phyloP scores from a whole-genome alignment of 2,329 filamentous ascomycete genomes.

The Diaporthe citriasiana region DNA sequence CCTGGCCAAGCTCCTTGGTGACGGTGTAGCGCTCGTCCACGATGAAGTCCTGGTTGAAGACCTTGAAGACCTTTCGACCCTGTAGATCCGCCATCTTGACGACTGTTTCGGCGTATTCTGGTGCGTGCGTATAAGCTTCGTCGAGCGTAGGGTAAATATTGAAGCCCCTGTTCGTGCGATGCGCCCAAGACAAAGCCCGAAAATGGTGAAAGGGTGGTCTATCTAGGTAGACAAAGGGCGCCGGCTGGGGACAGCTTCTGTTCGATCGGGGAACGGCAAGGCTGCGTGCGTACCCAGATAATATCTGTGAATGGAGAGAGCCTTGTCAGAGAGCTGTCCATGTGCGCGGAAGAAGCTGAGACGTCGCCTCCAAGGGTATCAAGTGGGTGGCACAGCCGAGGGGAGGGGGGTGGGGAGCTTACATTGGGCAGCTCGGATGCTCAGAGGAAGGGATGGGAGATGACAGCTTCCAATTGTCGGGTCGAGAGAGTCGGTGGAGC shows the following conservation, averaged over 20 bases:
- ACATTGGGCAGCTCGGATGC: conserved; percentile 21
- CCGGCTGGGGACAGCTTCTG: conserved; percentile 7
- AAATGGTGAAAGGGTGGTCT: conserved; percentile 22
- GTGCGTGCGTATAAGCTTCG: background rate
- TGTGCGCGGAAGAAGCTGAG: conserved; percentile 4
- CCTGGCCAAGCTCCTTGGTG: conserved; percentile 98
- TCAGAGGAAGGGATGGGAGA: background rate
- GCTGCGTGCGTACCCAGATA: conserved; percentile 1
- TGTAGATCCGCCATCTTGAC: conserved; percentile 53
- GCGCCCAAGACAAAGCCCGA: conserved; percentile 16
- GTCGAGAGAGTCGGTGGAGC: conserved; percentile 10
- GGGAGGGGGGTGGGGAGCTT: conserved; percentile 22
- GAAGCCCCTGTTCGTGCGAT: background rate
- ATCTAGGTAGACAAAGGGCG: conserved; percentile 33
- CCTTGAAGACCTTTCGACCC: conserved; percentile 93
- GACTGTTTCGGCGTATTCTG: background rate
- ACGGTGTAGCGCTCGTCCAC: conserved; percentile 99
- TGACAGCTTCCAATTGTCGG: conserved; percentile 20
- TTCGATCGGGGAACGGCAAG: conserved; percentile 8
- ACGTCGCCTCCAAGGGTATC: conserved; percentile 1
- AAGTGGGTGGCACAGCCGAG: background rate
- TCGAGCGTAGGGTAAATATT: background rate
- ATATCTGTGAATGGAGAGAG: conserved; percentile 2
- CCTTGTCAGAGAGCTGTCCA: conserved; percentile 19
- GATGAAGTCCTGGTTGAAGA: conserved; percentile 99